Conservation (phyloP, 495 filamentous ascomycete species). For the Penicillium bovifimosum region DNA sequence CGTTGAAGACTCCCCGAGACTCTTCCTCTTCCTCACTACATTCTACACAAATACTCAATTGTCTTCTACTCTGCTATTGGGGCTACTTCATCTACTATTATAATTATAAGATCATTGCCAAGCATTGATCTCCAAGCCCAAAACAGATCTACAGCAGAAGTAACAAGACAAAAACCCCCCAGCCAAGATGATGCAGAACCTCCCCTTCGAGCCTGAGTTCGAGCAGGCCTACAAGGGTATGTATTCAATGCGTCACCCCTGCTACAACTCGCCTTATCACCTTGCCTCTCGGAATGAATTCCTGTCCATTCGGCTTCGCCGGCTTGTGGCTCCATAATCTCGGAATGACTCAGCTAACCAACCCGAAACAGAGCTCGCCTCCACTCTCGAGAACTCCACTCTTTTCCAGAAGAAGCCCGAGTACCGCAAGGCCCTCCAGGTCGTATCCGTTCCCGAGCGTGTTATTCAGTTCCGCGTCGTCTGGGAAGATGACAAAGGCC, state of each 20-base stretch:
- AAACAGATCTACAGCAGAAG: constrained; percentile 3
- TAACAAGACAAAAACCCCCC: not conserved
- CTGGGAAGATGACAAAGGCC: constrained; percentile 89
- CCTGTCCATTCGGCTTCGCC: constrained; percentile 19
- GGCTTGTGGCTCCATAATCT: constrained; percentile 18
- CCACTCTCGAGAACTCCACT: constrained; percentile 85
- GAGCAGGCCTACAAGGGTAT: constrained; percentile 97
- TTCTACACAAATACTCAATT: constrained; percentile 4
- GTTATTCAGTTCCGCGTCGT: constrained; percentile 95
- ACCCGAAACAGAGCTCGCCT: constrained; percentile 68
- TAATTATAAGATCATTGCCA: constrained; percentile 6
- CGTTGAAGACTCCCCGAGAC: constrained; percentile 1
- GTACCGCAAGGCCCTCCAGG: constrained; percentile 81
- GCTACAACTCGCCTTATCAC: not conserved
- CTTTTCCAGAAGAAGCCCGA: constrained; percentile 93
- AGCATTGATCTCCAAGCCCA: constrained; percentile 5
- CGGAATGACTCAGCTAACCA: constrained; percentile 21
- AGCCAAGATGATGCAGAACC: constrained; percentile 63
- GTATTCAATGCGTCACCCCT: constrained; percentile 4
- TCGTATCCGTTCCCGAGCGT: constrained; percentile 90
- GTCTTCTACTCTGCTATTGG: constrained; percentile 8
- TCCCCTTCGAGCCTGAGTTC: constrained; percentile 90
- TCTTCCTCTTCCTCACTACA: constrained; percentile 10
- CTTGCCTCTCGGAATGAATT: not conserved
- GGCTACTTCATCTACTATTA: not conserved